phyloP scores from a whole-genome alignment of 495 filamentous ascomycete genomes.

The Xylaria longipes region DNA sequence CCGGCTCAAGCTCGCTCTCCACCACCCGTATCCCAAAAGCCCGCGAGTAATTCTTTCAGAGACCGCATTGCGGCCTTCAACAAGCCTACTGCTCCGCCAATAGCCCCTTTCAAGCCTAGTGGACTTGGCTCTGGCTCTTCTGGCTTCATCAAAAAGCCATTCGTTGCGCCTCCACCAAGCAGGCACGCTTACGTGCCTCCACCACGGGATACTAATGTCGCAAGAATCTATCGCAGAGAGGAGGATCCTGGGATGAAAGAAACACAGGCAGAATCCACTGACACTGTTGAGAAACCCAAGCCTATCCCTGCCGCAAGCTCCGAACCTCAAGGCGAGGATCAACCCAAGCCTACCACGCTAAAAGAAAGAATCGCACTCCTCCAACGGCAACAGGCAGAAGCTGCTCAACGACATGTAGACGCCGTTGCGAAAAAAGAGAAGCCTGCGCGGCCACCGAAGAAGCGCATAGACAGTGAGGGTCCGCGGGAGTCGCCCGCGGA shows the following conservation, averaged over 20 bases:
- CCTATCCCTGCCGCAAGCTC: slow-evolving; percentile 51
- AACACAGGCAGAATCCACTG: slow-evolving; percentile 62
- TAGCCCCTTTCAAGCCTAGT: slow-evolving; percentile 85
- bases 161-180: slow-evolving; percentile 93
- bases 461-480: slow-evolving; percentile 65
- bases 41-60: slow-evolving; percentile 75
- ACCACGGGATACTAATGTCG: slow-evolving; percentile 64
- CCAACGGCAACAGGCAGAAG: slow-evolving; percentile 92
- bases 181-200: slow-evolving; percentile 89
- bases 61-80: slow-evolving; percentile 98
- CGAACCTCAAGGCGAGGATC: slow-evolving; percentile 70
- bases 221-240: slow-evolving; percentile 83
- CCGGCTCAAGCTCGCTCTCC: slow-evolving; percentile 57
- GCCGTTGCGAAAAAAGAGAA: slow-evolving; percentile 86
- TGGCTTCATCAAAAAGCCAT: slow-evolving; percentile 96
- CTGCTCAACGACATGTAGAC: slow-evolving; percentile 80
- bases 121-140: slow-evolving; percentile 61
- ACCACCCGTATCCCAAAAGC: slow-evolving; percentile 80
- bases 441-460: slow-evolving; percentile 79
- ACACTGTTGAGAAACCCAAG: slow-evolving; percentile 65
- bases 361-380: slow-evolving; percentile 94
- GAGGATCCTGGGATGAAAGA: slow-evolving; percentile 86
- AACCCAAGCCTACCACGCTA: slow-evolving; percentile 87
- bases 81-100: slow-evolving; percentile 80
- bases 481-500: slow-evolving; percentile 38